Evolutionary conservation across 768 basidiomycete genomes (phyloP).

Genomic region (Boletus rex-veris): DNA sequence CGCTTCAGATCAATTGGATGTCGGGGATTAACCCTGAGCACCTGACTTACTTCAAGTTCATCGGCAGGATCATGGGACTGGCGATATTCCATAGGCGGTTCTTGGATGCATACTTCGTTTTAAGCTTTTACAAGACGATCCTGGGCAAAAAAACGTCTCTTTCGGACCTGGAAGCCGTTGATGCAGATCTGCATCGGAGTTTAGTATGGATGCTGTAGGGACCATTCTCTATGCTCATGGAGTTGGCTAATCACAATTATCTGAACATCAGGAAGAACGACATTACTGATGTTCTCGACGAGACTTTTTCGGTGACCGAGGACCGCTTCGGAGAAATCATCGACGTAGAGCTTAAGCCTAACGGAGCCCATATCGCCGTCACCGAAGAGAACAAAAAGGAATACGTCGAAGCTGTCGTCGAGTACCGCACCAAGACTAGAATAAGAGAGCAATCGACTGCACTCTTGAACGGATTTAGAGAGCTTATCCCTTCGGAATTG

Average conservation of each 20-base stretch:
- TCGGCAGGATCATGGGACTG: conserved; percentile 68
- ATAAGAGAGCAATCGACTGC: conserved; percentile 82
- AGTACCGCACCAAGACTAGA: conserved; percentile 78
- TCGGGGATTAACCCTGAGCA: conserved; percentile 76
- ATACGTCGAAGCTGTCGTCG: conserved; percentile 73
- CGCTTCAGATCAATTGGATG: conserved; percentile 75
- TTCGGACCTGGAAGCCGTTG: conserved; percentile 65
- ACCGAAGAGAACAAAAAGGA: conserved; percentile 77
- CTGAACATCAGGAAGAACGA: conserved; percentile 56
- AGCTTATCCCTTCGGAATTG: conserved; percentile 79
- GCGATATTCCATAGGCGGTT: conserved; percentile 78
- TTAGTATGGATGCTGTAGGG: conserved; percentile 74
- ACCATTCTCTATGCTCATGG: not conserved
- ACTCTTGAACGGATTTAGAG: conserved; percentile 82
- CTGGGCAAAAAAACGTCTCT: conserved; percentile 56
- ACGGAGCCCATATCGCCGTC: conserved; percentile 57
- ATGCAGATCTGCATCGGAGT: conserved; percentile 65
- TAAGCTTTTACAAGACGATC: conserved; percentile 80
- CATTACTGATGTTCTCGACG: conserved; percentile 71
- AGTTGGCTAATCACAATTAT: not conserved
- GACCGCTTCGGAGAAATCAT: conserved; percentile 74
- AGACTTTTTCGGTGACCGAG: conserved; percentile 68
- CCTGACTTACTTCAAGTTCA: conserved; percentile 78
- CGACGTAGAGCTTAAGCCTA: conserved; percentile 60
- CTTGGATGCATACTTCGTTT: conserved; percentile 76